Conservation (phyloP, 2,329 filamentous ascomycete species). For the Cladobotryum mycophilum region DNA sequence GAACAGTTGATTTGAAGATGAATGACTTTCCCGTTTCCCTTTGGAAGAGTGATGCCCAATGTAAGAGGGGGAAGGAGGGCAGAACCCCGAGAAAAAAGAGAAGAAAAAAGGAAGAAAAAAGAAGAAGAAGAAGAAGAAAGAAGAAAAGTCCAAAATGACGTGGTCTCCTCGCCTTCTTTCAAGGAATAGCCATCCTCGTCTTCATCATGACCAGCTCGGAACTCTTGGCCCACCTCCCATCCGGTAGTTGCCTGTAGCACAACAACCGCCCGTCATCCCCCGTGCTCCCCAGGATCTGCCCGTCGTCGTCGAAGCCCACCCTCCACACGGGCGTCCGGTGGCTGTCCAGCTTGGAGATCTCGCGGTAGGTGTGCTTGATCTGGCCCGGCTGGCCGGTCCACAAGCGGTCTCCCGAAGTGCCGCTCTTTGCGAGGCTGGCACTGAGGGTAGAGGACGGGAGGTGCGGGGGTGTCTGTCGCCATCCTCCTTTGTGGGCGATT, state of each 20-base stretch:
- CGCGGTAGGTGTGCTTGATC: constrained; percentile 55
- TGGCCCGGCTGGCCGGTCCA: constrained; percentile 57
- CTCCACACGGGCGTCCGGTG: constrained; percentile 70
- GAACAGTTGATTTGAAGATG: too few relatives aligned
- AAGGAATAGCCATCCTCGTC: constrained; percentile 45
- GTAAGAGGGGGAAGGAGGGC: too few relatives aligned
- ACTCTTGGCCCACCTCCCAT: constrained; percentile 53
- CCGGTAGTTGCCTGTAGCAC: constrained; percentile 55
- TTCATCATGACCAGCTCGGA: constrained; percentile 54
- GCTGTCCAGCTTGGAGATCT: constrained; percentile 60
- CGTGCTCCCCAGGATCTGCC: constrained; percentile 67
- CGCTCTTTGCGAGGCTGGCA: constrained; percentile 47
- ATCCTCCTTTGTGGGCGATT: not conserved
- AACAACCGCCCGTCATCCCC: constrained; percentile 67
- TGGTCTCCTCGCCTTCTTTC: constrained; percentile 5
- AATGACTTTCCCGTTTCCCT: too few relatives aligned
- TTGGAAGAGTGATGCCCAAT: too few relatives aligned
- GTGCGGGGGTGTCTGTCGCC: constrained; percentile 22
- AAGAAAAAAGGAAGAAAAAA: not conserved
- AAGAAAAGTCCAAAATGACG: not conserved
- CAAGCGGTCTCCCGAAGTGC: constrained; percentile 39
- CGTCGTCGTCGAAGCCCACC: constrained; percentile 63
- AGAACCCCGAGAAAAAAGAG: not conserved
- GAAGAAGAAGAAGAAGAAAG: not conserved
- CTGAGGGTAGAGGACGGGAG: constrained; percentile 42